A percentile compares a stretch with the other conserved stretches of the same genome.
phyloP scores from a whole-genome alignment of 2,329 filamentous ascomycete species.

The Macrophomina pseudophaseolina region DNA sequence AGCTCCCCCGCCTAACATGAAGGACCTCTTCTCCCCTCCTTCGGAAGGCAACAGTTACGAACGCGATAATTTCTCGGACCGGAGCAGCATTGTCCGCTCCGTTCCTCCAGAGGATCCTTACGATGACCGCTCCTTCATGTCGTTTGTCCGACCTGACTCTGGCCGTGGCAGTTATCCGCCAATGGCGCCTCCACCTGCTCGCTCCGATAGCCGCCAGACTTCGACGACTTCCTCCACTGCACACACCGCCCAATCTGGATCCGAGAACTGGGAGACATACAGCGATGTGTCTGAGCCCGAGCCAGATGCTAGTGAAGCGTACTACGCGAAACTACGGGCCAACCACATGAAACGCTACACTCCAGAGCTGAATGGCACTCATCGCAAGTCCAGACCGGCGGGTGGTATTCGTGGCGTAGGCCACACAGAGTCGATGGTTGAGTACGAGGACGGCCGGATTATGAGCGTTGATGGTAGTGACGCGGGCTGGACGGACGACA shows the following conservation, averaged over 20 bases:
- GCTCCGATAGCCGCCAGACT: constrained; percentile 64
- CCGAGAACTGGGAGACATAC: constrained; percentile 98
- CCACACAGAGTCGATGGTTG: constrained; percentile 43
- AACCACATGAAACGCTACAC: constrained; percentile 38
- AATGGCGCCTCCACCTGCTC: constrained; percentile 27
- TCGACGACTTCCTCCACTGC: constrained; percentile 68
- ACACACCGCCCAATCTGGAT: constrained; percentile 65
- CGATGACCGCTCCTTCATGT: constrained; percentile 61
- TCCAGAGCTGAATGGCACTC: constrained; percentile 13
- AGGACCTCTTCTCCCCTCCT: constrained; percentile 71
- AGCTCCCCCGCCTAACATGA: constrained; percentile 85
- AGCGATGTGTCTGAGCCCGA: constrained; percentile 66
- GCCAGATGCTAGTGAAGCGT: constrained; percentile 73
- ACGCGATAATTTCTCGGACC: constrained; percentile 40
- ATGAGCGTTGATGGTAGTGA: constrained; percentile 51
- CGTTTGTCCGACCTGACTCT: constrained; percentile 20
- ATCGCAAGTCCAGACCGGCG: constrained; percentile 33
- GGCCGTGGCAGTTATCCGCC: constrained; percentile 28
- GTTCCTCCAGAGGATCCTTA: constrained; percentile 82
- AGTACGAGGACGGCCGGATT: constrained; percentile 49
- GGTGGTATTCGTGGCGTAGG: constrained; percentile 54
- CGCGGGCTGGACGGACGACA: constrained; percentile 59
- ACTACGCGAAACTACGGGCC: constrained; percentile 76
- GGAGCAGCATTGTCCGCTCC: constrained; percentile 63
- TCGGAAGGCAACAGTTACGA: constrained; percentile 37